Evolutionary conservation across 2,329 filamentous ascomycete species (phyloP).

Genomic region (Sarocladium oryzae): DNA sequence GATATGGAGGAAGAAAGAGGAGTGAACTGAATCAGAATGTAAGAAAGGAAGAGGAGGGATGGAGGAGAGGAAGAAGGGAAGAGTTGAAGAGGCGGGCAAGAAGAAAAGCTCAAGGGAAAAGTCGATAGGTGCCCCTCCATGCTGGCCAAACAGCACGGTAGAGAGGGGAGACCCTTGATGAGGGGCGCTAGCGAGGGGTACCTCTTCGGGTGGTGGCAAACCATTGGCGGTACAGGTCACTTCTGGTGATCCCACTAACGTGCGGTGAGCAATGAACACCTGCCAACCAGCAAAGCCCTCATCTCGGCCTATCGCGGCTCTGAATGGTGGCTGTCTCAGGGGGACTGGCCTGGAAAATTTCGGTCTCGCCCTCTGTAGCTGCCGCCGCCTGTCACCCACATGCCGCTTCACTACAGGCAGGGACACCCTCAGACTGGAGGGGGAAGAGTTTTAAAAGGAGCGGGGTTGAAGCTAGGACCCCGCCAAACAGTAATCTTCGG

Average conservation of each 20-base stretch:
- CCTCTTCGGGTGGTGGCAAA: background rate
- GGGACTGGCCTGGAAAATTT: background rate
- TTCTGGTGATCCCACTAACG: background rate
- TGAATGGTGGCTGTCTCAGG: background rate
- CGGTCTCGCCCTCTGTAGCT: background rate
- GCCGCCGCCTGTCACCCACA: background rate
- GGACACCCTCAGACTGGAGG: background rate
- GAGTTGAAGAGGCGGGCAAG: slow-evolving; percentile 3
- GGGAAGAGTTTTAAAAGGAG: slow-evolving; percentile 5
- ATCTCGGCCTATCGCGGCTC: slow-evolving; percentile 5
- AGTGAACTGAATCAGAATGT: slow-evolving; percentile 12
- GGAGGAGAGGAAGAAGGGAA: slow-evolving; percentile 1
- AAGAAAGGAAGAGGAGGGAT: background rate
- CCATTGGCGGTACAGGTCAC: slow-evolving; percentile 1
- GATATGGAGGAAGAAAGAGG: slow-evolving; percentile 17
- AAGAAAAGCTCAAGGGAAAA: slow-evolving; percentile 4
- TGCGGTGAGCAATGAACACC: background rate
- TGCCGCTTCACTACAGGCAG: background rate
- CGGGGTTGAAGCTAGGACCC: slow-evolving; percentile 5
- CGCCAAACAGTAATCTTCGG: slow-evolving; percentile 5
- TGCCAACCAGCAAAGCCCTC: too few relatives aligned
- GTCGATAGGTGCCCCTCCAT: slow-evolving; percentile 6
- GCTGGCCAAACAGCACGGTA: background rate
- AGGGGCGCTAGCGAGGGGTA: slow-evolving; percentile 7
- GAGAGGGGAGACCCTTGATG: slow-evolving; percentile 3